Evolutionary conservation across 305 asterid species (phyloP), one percentile per base, ranked within the genome.

Genomic region (Plantago lanceolata): DNA sequence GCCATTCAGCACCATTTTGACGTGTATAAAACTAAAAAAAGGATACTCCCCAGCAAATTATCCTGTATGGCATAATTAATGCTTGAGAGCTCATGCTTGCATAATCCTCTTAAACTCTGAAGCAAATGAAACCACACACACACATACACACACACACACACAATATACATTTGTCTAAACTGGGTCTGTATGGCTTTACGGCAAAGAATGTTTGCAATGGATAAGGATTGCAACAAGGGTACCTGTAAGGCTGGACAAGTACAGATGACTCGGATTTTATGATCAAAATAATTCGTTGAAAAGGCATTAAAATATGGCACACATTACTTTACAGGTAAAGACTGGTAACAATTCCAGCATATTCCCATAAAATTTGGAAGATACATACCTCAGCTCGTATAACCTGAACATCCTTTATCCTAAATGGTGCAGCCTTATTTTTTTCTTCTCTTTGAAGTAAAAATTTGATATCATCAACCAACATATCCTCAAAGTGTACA

Each of bases 341-440:
- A 19, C 9, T 54, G n/a, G 37, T n/a, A 54, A 2, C 40, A 54
- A 54, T 54, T 33, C 31, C 28, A 44, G 50, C 53, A 48, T 6
- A 5, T 19, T 17, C 29, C 48, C 18, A 43, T 37, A 31, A 18
- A 18, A 35, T 16, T 21, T 45, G n/a, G 8, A 21, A 50, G 17
- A 58, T 59, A 71, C 57, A 73, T 66, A 93, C 99, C 95, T 93
- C 97, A 61, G 99, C 97, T 21, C 78, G 80, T 65, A 94, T 80
- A 60, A 90, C 76, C 71, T 88, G 97, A 44, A 86, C 86, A 72
- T 88, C 99, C 77, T 83, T 90, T 40, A 94, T 87, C 19, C 68
- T 73, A 68, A 84, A 94, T 62, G 78, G 86, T 2, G 95, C 73
- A 14, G 60, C 65, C 40, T 43, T 28, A 48, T 80, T 86, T 59